A percentile compares a stretch with the other conserved stretches of the same genome.
These are phyloP conservation scores for Solanum chilense DNA, from an alignment of 257 asterid genomes.

Conservation along the genomic window DNA sequence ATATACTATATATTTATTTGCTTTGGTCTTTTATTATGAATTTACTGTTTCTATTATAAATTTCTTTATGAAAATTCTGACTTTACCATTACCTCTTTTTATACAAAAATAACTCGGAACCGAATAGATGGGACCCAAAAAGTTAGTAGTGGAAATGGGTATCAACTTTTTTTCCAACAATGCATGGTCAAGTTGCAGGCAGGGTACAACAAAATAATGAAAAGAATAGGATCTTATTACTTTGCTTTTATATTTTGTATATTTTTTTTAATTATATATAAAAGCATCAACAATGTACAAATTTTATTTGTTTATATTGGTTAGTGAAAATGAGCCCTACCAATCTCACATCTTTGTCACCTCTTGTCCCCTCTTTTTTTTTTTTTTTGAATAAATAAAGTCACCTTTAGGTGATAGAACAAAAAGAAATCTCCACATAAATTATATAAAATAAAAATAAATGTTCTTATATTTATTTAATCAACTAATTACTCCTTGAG, in stretches of 20 bases:
- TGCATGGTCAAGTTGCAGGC: constrained; percentile 18
- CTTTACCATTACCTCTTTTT: neutral
- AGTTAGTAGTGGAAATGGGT: constrained; percentile 27
- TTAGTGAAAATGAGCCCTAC: constrained; percentile 30
- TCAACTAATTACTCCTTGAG: neutral
- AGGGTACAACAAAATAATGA: neutral
- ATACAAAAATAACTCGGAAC: neutral
- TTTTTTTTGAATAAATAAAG: neutral
- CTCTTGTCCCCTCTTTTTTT: neutral
- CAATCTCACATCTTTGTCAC: constrained; percentile 1
- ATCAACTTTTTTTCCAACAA: constrained; percentile 22
- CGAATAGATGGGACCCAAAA: neutral
- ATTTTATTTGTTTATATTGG: constrained; percentile 16
- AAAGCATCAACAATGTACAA: neutral
- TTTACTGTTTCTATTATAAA: neutral
- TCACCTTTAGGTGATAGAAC: neutral
- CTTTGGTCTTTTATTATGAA: neutral
- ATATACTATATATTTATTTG: neutral
- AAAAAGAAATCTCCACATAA: neutral
- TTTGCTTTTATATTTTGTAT: neutral
- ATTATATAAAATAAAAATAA: neutral
- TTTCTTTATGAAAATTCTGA: neutral
- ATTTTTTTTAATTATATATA: neutral
- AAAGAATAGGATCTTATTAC: constrained; percentile 13
- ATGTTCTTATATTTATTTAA: neutral